Evolutionary conservation across 2,329 filamentous ascomycete genomes (phyloP), one percentile per base, ranked within the genome.

Genomic region (Aschersonia sp.): DNA sequence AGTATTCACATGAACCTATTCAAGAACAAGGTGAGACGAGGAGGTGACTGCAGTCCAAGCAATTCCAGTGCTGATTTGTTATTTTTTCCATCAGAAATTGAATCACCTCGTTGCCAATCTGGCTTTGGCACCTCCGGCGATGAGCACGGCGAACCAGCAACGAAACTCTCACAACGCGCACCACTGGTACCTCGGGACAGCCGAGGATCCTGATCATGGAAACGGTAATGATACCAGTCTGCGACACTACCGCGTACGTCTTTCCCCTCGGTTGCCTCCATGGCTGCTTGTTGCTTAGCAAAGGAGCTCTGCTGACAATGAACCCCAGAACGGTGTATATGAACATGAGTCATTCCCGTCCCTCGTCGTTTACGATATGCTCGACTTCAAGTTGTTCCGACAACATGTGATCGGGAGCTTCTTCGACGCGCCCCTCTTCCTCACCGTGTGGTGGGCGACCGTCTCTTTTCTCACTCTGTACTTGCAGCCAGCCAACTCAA

Each of bases 1-100:
- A 44, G 42, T 30, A 44, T 44, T 44, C 42, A 44, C 42, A 44
- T 44, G 42, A 44, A 44, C n/a, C 30, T 44, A 29, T 44, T 44
- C 30, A 44, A 44, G 42, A 44, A 44, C 42, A 44, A 44, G 30
- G 42, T 44, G 29, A 31, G 42, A 37, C 2, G 32, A 11, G 12
- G 12, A 12, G 4, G 8, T 37, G 35, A 37, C 12, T 37, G 35
- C 8, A 12, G 5, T 12, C 22, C 22, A 22, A 37, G 12, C 12
- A 37, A 12, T 37, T 37, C 12, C 2, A 37, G 12, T 9, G 12
- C 35, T 37, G 4, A 37, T 8, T 12, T 8, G 35, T 12, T 37
- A 2, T 9, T 37, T 37, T 37, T 14, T 9, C 1, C 2, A 42
- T 8, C 29, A 44, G 42, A 44, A 44, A 31, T 6, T 44, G 42